A percentile compares a stretch with the other conserved stretches of the same genome.
Evolutionary conservation across 371 early-diverging fungal genomes (phyloP).

Genomic region (Actinomucor elegans): DNA sequence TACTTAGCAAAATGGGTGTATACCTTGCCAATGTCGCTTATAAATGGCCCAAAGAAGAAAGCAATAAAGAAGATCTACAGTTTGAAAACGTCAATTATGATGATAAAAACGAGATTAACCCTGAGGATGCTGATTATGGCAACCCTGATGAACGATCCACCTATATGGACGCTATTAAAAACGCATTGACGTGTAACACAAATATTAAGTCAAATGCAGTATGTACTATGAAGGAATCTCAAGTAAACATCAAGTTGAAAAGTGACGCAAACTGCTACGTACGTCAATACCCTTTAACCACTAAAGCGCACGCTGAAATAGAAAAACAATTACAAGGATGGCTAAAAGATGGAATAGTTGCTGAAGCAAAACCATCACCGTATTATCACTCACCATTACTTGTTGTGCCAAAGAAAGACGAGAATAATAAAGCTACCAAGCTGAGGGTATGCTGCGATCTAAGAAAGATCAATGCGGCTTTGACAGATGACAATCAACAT

Average conservation of each 20-base stretch:
- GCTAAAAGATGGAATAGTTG: constrained; percentile 1
- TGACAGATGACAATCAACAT: not conserved
- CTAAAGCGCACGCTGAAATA: not conserved
- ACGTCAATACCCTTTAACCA: not conserved
- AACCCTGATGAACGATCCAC: not conserved
- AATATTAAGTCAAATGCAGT: not conserved
- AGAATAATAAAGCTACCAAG: not conserved
- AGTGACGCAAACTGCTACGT: not conserved
- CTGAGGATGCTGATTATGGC: constrained; percentile 6
- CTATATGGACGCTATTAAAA: not conserved
- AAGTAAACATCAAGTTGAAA: not conserved
- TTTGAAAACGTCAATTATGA: constrained; percentile 8
- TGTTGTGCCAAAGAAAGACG: not conserved
- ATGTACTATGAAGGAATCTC: not conserved
- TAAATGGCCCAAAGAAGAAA: constrained; percentile 9
- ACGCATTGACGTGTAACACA: not conserved
- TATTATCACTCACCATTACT: not conserved
- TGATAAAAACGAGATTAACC: not conserved
- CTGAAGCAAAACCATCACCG: not conserved
- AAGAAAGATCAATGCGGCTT: not conserved
- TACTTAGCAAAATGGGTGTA: not conserved
- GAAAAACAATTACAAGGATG: not conserved
- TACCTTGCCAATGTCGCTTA: not conserved
- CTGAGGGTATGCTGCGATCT: not conserved
- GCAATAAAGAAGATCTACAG: not conserved